Evolutionary conservation across 805 yeast genomes (phyloP), one percentile per base, ranked within the genome.

Genomic region (Candida ulmi): DNA sequence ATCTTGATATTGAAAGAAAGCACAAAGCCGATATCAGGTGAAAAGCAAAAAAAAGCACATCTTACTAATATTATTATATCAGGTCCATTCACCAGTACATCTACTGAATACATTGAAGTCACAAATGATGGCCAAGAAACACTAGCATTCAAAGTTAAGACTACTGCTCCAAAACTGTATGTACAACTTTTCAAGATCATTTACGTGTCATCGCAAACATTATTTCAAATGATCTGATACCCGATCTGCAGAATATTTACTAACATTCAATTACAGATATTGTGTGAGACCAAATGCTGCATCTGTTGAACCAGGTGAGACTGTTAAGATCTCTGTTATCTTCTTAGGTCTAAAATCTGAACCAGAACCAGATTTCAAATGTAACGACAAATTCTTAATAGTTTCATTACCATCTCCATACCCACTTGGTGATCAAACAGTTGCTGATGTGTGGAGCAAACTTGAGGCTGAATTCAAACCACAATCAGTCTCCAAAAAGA

Each of bases 241-340:
- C n/a, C n/a, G n/a, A n/a, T n/a, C n/a, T n/a, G n/a, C n/a, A n/a
- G 24, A 21, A 21, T 9, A 21, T 21, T 21, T 21, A 21, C 24
- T 21, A 21, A 27, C 28, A 8, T 26, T 13, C 37, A 40, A 43
- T 42, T 39, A n/a, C 29, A 48, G 55, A 25, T 74, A 90, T 71
- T 87, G 96, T 63, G 98, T 93, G 38, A 83, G 96, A 66, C 99
- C 99, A 46, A 93, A 90, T 62, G 91, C 97, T 43, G 78, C 93
- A 13, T 62, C 83, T 27, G 70, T 93, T 41, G 71, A 69, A 23
- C 90, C 98, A 12, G 93, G 95, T 27, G 75, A 76, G 48, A 61
- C 80, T 18, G 64, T 80, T 38, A 78, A 83, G 40, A 85, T 93
- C 38, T 76, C 90, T 35, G 82, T 93, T 53, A 87, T 88, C 53